Percentiles rank a stretch among this genome's conserved stretches.
Evolutionary conservation across 192 early-diverging fungal genomes (phyloP).

Genomic region (Haplosporangium gracile): DNA sequence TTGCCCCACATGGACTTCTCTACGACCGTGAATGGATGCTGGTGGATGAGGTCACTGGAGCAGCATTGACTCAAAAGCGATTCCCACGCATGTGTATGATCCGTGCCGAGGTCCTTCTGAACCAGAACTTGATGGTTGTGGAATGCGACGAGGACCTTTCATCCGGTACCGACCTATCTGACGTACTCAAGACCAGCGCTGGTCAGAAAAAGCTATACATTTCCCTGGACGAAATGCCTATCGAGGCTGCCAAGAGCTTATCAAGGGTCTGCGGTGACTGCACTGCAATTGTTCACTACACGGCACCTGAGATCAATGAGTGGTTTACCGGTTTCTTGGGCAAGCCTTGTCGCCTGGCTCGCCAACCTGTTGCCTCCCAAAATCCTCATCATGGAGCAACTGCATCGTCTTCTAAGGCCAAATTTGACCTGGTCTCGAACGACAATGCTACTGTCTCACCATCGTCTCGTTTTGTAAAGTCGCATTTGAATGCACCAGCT

Average conservation of each 20-base stretch:
- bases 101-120: conserved; percentile 59
- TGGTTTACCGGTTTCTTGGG: conserved; percentile 64
- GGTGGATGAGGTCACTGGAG: conserved; percentile 62
- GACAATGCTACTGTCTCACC: not conserved
- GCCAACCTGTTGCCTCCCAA: conserved; percentile 37
- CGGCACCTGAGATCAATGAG: conserved; percentile 48
- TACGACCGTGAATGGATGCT: conserved; percentile 78
- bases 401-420: not conserved
- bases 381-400: not conserved
- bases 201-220: conserved; percentile 18
- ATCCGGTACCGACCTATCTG: not conserved
- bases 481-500: conserved; percentile 49
- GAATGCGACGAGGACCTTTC: conserved; percentile 25
- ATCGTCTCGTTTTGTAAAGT: conserved; percentile 50
- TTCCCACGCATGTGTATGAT: conserved; percentile 75
- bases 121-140: conserved; percentile 60
- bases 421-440: not conserved
- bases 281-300: conserved; percentile 46
- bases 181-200: conserved; percentile 26
- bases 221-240: conserved; percentile 40
- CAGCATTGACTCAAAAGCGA: conserved; percentile 77
- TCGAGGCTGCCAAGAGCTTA: conserved; percentile 28
- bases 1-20: conserved; percentile 66
- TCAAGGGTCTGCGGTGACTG: conserved; percentile 61
- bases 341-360: conserved; percentile 56